phyloP scores from a whole-genome alignment of 495 filamentous ascomycete genomes.

The Filosporella fistucella region DNA sequence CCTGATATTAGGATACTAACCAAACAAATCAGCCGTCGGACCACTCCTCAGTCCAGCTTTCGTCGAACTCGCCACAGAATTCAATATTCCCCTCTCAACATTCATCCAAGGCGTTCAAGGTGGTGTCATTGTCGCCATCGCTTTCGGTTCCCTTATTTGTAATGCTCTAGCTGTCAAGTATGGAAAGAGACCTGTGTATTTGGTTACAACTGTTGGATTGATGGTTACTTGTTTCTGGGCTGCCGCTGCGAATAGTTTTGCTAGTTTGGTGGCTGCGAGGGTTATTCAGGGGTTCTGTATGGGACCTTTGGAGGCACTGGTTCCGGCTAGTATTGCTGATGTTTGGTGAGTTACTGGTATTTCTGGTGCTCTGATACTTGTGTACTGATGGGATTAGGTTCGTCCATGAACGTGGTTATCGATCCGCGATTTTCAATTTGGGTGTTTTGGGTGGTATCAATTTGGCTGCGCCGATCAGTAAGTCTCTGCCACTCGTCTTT shows the following conservation, averaged over 20 bases:
- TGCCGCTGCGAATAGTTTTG: constrained; percentile 19
- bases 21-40: constrained; percentile 31
- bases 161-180: constrained; percentile 11
- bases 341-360: constrained; percentile 22
- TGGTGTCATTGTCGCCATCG: constrained; percentile 10
- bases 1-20: background rate
- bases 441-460: constrained; percentile 32
- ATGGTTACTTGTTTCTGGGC: constrained; percentile 14
- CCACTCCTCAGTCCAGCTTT: constrained; percentile 30
- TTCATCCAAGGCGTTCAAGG: constrained; percentile 14
- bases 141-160: constrained; percentile 8
- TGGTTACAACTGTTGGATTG: constrained; percentile 5
- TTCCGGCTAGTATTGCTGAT: constrained; percentile 53
- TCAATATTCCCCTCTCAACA: constrained; percentile 7
- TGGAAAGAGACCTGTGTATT: constrained; percentile 12
- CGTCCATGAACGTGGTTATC: constrained; percentile 27
- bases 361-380: background rate
- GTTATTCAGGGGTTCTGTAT: constrained; percentile 32
- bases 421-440: constrained; percentile 20
- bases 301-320: constrained; percentile 51
- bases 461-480: constrained; percentile 36
- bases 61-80: constrained; percentile 3
- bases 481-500: constrained; percentile 4
- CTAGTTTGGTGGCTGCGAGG: constrained; percentile 23
- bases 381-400: constrained; percentile 4